Evolutionary conservation across 257 asterid species (phyloP).

Genomic region (Coffea eugenioides): DNA sequence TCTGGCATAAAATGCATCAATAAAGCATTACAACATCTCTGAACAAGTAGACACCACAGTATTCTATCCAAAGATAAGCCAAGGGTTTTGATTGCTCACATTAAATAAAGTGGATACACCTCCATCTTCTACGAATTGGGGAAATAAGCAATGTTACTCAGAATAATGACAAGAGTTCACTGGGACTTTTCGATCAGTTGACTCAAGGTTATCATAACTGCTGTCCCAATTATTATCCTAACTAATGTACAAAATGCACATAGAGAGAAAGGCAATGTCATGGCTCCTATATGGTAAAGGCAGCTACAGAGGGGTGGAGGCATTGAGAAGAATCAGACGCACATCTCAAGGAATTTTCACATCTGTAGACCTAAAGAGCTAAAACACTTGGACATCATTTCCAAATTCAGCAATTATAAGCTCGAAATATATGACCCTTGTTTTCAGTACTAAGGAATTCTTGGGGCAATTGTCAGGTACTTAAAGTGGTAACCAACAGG

Average conservation of each 20-base stretch:
- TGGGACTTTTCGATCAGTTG: neutral
- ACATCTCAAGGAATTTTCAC: neutral
- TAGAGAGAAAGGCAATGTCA: neutral
- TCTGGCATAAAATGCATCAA: neutral
- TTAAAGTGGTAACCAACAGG: neutral
- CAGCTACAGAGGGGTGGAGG: neutral
- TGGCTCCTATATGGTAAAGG: neutral
- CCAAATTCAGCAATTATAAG: neutral
- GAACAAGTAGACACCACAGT: neutral
- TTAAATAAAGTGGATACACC: no score
- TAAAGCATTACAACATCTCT: neutral
- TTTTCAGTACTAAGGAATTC: neutral
- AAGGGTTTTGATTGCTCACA: no score
- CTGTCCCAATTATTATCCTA: neutral
- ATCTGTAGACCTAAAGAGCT: neutral
- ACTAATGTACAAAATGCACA: neutral
- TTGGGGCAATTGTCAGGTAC: neutral
- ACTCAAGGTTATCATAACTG: neutral
- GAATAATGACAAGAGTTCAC: neutral
- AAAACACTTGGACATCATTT: neutral
- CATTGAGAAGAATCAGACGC: neutral
- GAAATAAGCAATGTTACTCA: neutral
- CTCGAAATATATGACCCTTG: neutral
- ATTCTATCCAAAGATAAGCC: neutral
- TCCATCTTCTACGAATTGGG: neutral